Base-by-base conservation (phyloP, 2,329 filamentous ascomycete species). In the Cladophialophora immunda region DNA sequence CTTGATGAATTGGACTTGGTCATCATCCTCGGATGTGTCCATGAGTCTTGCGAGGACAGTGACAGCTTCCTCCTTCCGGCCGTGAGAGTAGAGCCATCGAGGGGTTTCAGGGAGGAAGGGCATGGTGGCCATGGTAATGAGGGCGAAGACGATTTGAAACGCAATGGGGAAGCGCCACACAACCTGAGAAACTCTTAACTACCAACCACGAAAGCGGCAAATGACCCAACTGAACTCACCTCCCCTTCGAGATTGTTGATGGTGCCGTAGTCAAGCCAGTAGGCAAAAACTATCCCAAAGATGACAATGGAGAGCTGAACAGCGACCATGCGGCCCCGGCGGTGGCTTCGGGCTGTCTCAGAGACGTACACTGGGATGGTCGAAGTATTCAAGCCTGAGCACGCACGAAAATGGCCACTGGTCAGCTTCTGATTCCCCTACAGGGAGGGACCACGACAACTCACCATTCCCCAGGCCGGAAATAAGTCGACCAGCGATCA, bases 51-150 rank as follows among this genome's bases (percentile, higher is more conserved):
- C 73, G 30, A 78, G 75, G 47, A 76, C 76, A 53, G 81, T 78
- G n/a, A 67, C 74, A 1, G 73, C 76, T 29, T 75, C 75, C 22
- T 79, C 76, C 1, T 76, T 73, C 0, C 76, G 73, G 0, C 76
- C 76, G 36, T 79, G 76, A 60, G 81, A 79, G 58, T 83, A 84
- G n/a, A 82, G 75, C 76, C 78, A 82, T 56, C 81, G 75, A 2
- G 82, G 82, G 58, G 79, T 79, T 64, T 81, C 79, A 0, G 79
- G 79, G 3, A 80, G 70, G 58, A 73, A 71, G 32, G 80, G 74
- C 45, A 84, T 78, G 11, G 80, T 81, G 15, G 75, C 70, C 6
- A 82, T 74, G 3, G 84, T 76, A 30, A 84, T 73, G 1, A 81
- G 62, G 57, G 80, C 81, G 0, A 82, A 81, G 4, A 82, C 71